Conservation (phyloP, 768 basidiomycete genomes). For the Coprinellus micaceus region DNA sequence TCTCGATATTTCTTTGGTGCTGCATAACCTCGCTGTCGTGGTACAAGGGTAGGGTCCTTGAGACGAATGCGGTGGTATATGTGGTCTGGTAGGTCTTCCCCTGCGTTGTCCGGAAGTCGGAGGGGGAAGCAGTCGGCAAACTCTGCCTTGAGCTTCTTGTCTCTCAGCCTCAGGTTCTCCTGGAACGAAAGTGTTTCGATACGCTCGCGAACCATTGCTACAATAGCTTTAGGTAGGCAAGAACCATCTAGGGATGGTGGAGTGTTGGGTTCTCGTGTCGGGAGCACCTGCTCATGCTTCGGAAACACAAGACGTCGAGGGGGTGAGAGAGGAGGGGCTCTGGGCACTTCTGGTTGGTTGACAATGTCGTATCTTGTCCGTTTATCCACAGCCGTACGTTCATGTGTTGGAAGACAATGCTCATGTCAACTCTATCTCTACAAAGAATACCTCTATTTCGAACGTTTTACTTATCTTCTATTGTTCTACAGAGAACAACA, state of each 20-base stretch:
- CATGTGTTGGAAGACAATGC: no score
- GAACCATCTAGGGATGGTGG: not conserved
- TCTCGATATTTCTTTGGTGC: slow-evolving; percentile 23
- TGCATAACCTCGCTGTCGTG: slow-evolving; percentile 11
- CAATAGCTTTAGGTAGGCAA: not conserved
- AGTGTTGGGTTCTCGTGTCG: not conserved
- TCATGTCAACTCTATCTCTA: no score
- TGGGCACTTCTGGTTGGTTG: not conserved
- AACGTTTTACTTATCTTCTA: no score
- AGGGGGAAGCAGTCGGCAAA: slow-evolving; percentile 22
- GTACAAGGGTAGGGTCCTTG: slow-evolving; percentile 23
- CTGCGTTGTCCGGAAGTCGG: slow-evolving; percentile 25
- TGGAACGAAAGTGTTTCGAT: not conserved
- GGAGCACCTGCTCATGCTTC: no score
- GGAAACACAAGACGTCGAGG: no score
- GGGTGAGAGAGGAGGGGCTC: no score
- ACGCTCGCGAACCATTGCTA: not conserved
- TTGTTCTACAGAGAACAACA: no score
- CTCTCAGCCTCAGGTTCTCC: not conserved
- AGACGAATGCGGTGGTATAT: slow-evolving; percentile 21
- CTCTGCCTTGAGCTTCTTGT: slow-evolving; percentile 9
- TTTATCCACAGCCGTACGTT: slow-evolving; percentile 17
- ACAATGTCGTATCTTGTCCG: slow-evolving; percentile 8
- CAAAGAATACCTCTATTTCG: no score
- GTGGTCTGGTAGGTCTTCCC: slow-evolving; percentile 19